Percentiles rank a stretch among this genome's conserved stretches.
phyloP scores from a whole-genome alignment of 768 basidiomycete species.

The Suillus weaverae region DNA sequence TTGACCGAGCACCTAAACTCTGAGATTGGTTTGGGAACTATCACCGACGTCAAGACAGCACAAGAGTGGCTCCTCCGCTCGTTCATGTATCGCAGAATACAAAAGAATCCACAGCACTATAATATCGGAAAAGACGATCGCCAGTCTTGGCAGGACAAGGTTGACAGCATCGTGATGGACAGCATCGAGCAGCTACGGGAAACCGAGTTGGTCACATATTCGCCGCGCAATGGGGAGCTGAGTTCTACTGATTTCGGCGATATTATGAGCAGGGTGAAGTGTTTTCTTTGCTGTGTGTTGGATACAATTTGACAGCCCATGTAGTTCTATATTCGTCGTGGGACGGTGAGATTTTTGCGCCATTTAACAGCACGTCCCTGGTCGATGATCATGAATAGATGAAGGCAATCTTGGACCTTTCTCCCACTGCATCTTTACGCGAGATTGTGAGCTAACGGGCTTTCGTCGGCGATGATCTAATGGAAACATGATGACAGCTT shows the following conservation, averaged over 20 bases:
- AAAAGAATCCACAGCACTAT: slow-evolving; percentile 82
- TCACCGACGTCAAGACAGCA: slow-evolving; percentile 66
- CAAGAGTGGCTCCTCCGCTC: slow-evolving; percentile 83
- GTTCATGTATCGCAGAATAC: slow-evolving; percentile 85
- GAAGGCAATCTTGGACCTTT: slow-evolving; percentile 60
- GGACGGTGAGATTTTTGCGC: slow-evolving; percentile 48
- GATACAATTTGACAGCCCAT: slow-evolving; percentile 10
- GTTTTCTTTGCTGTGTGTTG: not conserved
- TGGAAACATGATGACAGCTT: slow-evolving; percentile 41
- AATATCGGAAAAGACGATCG: slow-evolving; percentile 53
- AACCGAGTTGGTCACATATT: slow-evolving; percentile 57
- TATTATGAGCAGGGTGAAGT: slow-evolving; percentile 78
- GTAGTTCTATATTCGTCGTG: slow-evolving; percentile 74
- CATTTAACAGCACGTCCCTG: slow-evolving; percentile 2
- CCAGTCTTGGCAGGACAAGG: slow-evolving; percentile 66
- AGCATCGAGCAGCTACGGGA: slow-evolving; percentile 61
- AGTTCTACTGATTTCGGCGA: slow-evolving; percentile 76
- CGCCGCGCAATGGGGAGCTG: slow-evolving; percentile 43
- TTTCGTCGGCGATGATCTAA: slow-evolving; percentile 2
- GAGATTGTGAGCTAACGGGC: slow-evolving; percentile 56
- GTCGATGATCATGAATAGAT: slow-evolving; percentile 57
- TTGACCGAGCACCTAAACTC: slow-evolving; percentile 92
- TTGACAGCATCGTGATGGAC: slow-evolving; percentile 73
- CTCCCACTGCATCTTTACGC: slow-evolving; percentile 52
- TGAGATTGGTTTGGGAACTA: slow-evolving; percentile 86